Conservation (phyloP, 768 basidiomycete genomes). For the Boletus subcaerulescens region DNA sequence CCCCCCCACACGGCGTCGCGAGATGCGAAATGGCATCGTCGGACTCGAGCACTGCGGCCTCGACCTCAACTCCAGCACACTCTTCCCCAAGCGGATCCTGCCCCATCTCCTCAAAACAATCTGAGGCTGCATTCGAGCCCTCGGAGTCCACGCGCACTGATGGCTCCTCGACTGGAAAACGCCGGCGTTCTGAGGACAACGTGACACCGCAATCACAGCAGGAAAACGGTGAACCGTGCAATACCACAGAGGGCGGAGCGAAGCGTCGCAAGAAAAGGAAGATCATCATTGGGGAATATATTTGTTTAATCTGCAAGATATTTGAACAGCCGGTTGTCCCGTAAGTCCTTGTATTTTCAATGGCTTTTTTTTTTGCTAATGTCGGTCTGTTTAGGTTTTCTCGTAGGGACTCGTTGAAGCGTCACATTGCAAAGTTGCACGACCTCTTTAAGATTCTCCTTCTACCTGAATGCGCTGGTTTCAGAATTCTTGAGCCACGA, state of each 20-base stretch:
- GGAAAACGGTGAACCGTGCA: neutral
- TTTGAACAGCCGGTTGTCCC: fast-evolving
- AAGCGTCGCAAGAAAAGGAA: neutral
- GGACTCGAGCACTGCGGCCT: neutral
- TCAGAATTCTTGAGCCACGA: neutral
- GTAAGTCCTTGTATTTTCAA: neutral
- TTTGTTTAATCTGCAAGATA: neutral
- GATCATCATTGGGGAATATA: neutral
- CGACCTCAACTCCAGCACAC: neutral
- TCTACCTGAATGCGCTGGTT: fast-evolving
- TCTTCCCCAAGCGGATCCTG: neutral
- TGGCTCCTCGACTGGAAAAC: neutral
- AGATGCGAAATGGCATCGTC: neutral
- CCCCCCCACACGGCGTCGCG: neutral
- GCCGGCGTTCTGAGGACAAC: too few species aligned
- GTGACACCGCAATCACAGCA: neutral
- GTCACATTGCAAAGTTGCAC: neutral
- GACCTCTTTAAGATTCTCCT: neutral
- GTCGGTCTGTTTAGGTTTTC: neutral
- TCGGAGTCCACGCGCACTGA: neutral
- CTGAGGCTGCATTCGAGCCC: neutral
- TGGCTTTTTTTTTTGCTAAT: neutral
- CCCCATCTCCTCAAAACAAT: neutral
- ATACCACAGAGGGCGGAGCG: neutral
- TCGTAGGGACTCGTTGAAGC: conserved; percentile 7